These are phyloP conservation scores for Stephanocyclus meneghinianus DNA, from an alignment of 352 stramenopile genomes.

Conservation along the genomic window DNA sequence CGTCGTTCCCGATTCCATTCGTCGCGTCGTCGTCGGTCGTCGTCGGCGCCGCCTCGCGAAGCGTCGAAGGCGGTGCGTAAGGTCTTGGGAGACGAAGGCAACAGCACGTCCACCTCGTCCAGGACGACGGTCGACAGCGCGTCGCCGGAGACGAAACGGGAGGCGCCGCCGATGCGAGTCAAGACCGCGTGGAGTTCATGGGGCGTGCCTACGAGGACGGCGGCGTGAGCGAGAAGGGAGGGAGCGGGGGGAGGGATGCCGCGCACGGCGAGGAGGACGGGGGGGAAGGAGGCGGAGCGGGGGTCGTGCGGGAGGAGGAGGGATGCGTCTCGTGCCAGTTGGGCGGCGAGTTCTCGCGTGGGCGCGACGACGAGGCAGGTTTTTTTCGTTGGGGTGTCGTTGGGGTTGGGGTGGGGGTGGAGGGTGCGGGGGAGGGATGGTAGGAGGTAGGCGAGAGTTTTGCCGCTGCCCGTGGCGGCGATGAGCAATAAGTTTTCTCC, in stretches of 20 bases:
- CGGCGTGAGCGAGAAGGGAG: constrained; percentile 29
- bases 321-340: constrained; percentile 52
- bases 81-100: constrained; percentile 47
- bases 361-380: constrained; percentile 63
- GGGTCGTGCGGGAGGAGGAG: constrained; percentile 33
- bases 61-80: constrained; percentile 57
- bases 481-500: constrained; percentile 67
- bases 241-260: constrained; percentile 54
- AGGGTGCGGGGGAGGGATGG: constrained; percentile 77
- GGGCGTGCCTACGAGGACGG: constrained; percentile 57
- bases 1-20: constrained; percentile 49
- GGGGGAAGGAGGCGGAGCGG: neutral
- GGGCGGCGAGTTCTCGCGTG: constrained; percentile 63
- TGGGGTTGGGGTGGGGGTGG: neutral
- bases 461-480: constrained; percentile 91
- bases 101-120: constrained; percentile 67
- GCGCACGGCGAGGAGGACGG: constrained; percentile 53
- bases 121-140: constrained; percentile 51
- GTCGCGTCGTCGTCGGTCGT: constrained; percentile 27
- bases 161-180: constrained; percentile 42
- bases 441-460: constrained; percentile 94
- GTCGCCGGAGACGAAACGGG: constrained; percentile 57
- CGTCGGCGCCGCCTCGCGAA: neutral
- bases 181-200: constrained; percentile 57
- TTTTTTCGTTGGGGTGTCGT: constrained; percentile 13